These are phyloP conservation scores for Cadophora sp. DNA, from an alignment of 2,329 filamentous ascomycete genomes.

Conservation along the genomic window DNA sequence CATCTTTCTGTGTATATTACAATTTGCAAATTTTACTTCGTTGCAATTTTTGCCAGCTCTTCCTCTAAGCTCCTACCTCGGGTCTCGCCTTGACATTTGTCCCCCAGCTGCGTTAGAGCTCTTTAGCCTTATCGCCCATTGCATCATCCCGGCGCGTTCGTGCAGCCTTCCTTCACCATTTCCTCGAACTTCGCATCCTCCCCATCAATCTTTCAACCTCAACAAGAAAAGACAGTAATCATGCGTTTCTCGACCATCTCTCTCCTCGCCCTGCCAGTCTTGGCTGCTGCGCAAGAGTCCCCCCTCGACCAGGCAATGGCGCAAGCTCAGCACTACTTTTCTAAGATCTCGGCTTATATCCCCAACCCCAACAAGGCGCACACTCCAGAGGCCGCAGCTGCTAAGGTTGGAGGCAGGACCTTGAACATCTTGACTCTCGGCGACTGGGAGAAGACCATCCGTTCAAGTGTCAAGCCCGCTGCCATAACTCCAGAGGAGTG, in stretches of 20 bases:
- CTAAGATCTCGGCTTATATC: conserved; percentile 62
- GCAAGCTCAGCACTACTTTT: conserved; percentile 68
- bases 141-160: conserved; percentile 25
- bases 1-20: conserved; percentile 20
- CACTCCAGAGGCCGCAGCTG: conserved; percentile 54
- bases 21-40: conserved; percentile 32
- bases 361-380: conserved; percentile 53
- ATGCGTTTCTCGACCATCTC: conserved; percentile 65
- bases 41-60: conserved; percentile 32
- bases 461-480: conserved; percentile 63
- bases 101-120: conserved; percentile 15
- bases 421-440: conserved; percentile 67
- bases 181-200: conserved; percentile 21
- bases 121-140: conserved; percentile 34
- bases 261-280: conserved; percentile 61
- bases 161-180: conserved; percentile 16
- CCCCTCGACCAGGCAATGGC: conserved; percentile 63
- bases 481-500: conserved; percentile 73
- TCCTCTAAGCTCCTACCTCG: background rate
- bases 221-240: conserved; percentile 12
- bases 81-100: conserved; percentile 35
- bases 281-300: conserved; percentile 61
- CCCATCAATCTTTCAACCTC: conserved; percentile 22
- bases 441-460: conserved; percentile 75
- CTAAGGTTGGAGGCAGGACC: conserved; percentile 58